Conservation (phyloP, 345 rosid genomes). For the Hypericum perforatum region DNA sequence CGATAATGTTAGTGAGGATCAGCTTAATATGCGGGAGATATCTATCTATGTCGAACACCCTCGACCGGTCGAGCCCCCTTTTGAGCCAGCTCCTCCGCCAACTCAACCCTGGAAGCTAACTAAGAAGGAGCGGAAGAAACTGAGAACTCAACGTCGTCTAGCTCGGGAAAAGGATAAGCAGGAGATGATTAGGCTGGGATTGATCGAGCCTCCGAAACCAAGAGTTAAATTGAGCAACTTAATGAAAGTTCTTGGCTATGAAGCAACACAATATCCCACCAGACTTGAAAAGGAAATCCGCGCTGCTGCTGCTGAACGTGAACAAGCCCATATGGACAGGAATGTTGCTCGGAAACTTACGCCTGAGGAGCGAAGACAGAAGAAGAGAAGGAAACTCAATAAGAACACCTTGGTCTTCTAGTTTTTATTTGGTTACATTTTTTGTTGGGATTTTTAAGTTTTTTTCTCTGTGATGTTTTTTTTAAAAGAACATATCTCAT, state of each 20-base stretch:
- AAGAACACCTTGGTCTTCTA: no score
- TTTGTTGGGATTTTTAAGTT: no score
- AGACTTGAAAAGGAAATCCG: constrained; percentile 90
- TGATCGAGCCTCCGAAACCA: constrained; percentile 82
- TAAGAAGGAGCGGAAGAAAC: constrained; percentile 93
- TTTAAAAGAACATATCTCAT: no score
- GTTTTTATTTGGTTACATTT: no score
- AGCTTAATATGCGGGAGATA: constrained; percentile 63
- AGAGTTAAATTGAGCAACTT: constrained; percentile 93
- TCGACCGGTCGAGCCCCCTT: no score
- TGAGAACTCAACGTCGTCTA: constrained; percentile 89
- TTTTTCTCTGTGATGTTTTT: no score
- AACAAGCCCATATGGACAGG: constrained; percentile 83
- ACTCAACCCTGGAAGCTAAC: constrained; percentile 90
- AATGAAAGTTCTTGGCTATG: constrained; percentile 90
- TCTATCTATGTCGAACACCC: constrained; percentile 80
- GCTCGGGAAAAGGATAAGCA: no score
- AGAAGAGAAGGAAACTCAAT: constrained; percentile 86
- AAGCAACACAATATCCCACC: constrained; percentile 98
- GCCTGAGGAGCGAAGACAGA: constrained; percentile 85
- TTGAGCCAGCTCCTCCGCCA: constrained; percentile 93
- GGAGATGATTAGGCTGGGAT: constrained; percentile 94
- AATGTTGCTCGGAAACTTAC: constrained; percentile 88
- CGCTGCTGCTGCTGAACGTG: no score
- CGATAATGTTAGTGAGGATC: constrained; percentile 30